Evolutionary conservation across 2,329 filamentous ascomycete species (phyloP).

Genomic region (Penicillium digitatum): DNA sequence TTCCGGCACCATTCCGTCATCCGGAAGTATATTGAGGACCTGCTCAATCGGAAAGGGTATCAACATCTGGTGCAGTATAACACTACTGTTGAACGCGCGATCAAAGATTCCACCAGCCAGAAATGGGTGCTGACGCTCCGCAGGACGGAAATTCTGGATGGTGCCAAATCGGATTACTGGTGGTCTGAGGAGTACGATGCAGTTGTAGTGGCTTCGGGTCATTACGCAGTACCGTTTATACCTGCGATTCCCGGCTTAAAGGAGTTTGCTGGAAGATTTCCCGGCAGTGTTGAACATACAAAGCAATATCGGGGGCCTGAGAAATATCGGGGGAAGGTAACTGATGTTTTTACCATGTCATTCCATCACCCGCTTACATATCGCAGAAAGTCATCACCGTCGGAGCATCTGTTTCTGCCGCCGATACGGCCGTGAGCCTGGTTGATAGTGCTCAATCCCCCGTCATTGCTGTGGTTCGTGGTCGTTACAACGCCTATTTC

Average conservation of each 20-base stretch:
- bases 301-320: slow-evolving; percentile 39
- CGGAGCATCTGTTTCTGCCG: slow-evolving; percentile 61
- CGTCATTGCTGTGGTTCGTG: slow-evolving; percentile 53
- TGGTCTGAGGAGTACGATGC: slow-evolving; percentile 62
- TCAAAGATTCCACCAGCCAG: slow-evolving; percentile 46
- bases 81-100: slow-evolving; percentile 58
- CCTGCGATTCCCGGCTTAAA: slow-evolving; percentile 43
- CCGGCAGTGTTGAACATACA: slow-evolving; percentile 41
- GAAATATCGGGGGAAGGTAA: slow-evolving; percentile 40
- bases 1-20: slow-evolving; percentile 61
- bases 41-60: slow-evolving; percentile 54
- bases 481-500: slow-evolving; percentile 54
- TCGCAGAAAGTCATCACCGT: slow-evolving; percentile 57
- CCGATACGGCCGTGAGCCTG: slow-evolving; percentile 58
- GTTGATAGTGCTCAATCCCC: slow-evolving; percentile 46
- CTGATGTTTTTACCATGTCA: not conserved
- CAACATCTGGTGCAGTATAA: slow-evolving; percentile 45
- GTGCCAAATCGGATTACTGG: slow-evolving; percentile 52
- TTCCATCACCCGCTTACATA: not conserved
- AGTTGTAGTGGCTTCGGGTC: slow-evolving; percentile 58
- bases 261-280: slow-evolving; percentile 38
- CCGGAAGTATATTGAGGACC: slow-evolving; percentile 53
- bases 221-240: slow-evolving; percentile 56
- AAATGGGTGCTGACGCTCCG: slow-evolving; percentile 56
- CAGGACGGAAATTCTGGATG: slow-evolving; percentile 26